A percentile compares a stretch with the other conserved stretches of the same genome.
phyloP scores from a whole-genome alignment of 2,329 filamentous ascomycete species.

The Diaporthe eres region DNA sequence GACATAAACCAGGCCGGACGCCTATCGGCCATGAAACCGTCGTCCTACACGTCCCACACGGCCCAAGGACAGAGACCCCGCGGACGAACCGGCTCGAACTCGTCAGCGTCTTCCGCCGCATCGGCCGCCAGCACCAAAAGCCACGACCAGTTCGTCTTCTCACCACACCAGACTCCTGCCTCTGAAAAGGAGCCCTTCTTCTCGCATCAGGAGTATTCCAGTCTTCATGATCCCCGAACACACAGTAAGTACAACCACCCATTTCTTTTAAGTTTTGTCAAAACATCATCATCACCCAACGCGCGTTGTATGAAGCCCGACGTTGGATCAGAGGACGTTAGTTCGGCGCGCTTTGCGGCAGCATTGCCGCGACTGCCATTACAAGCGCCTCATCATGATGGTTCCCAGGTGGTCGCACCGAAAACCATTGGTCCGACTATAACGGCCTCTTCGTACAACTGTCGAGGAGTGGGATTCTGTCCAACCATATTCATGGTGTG shows the following conservation, averaged over 20 bases:
- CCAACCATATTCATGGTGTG: slow-evolving; percentile 13
- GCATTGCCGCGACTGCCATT: slow-evolving; percentile 13
- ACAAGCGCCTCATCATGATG: slow-evolving; percentile 22
- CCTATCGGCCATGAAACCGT: slow-evolving; percentile 56
- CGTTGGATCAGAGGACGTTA: background rate
- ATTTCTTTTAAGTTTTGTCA: background rate
- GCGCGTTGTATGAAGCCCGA: background rate
- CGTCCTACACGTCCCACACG: slow-evolving; percentile 1
- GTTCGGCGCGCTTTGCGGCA: slow-evolving; percentile 4
- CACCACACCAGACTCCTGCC: slow-evolving; percentile 51
- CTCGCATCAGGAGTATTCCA: slow-evolving; percentile 35
- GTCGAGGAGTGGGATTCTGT: background rate
- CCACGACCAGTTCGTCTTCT: slow-evolving; percentile 55
- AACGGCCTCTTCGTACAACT: slow-evolving; percentile 13
- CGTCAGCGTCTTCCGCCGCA: slow-evolving; percentile 57
- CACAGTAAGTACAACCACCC: slow-evolving; percentile 2
- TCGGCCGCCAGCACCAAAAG: slow-evolving; percentile 45
- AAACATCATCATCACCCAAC: background rate
- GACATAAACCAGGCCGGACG: slow-evolving; percentile 9
- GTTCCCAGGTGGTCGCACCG: background rate
- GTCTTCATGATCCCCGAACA: background rate
- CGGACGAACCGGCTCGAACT: slow-evolving; percentile 55
- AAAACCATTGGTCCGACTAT: background rate
- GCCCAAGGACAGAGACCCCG: slow-evolving; percentile 27
- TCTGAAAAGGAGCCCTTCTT: slow-evolving; percentile 41